Evolutionary conservation across 1,284 basidiomycete genomes (phyloP).

Genomic region (Testicularia cyperi): DNA sequence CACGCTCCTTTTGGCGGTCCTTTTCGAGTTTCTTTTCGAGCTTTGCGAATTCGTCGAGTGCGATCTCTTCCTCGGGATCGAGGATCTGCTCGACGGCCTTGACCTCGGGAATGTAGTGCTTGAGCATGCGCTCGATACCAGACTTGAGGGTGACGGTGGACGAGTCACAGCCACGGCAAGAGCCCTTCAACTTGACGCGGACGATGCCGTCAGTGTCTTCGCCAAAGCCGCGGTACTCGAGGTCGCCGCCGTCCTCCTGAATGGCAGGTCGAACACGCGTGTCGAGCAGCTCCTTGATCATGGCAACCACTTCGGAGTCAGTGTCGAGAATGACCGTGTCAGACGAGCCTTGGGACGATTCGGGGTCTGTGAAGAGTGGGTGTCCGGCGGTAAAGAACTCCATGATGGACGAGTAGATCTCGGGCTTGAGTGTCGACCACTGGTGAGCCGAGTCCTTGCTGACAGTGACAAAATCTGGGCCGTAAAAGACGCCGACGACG

Average conservation of each 20-base stretch:
- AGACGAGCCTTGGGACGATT: conserved; percentile 71
- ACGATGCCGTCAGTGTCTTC: conserved; percentile 65
- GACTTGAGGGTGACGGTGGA: conserved; percentile 87
- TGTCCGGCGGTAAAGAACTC: conserved; percentile 91
- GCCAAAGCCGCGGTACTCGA: conserved; percentile 78
- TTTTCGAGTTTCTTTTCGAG: conserved; percentile 73
- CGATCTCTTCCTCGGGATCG: conserved; percentile 85
- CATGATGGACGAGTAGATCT: conserved; percentile 96
- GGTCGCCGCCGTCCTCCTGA: conserved; percentile 90
- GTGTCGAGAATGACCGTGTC: conserved; percentile 95
- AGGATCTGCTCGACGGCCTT: conserved; percentile 94
- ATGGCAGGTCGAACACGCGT: conserved; percentile 93
- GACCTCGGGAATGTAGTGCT: conserved; percentile 98
- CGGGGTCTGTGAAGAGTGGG: conserved; percentile 72
- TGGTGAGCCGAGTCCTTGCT: conserved; percentile 82
- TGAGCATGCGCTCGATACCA: conserved; percentile 85
- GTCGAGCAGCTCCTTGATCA: conserved; percentile 97
- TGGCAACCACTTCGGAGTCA: conserved; percentile 95
- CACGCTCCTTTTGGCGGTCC: conserved; percentile 41
- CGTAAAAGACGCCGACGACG: conserved; percentile 85
- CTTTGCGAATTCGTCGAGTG: conserved; percentile 86
- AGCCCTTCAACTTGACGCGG: conserved; percentile 87
- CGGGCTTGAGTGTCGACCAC: conserved; percentile 94
- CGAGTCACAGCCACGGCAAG: conserved; percentile 89
- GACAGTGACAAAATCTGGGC: conserved; percentile 96